phyloP scores from a whole-genome alignment of 1,284 basidiomycete genomes.

The Uromyces viciae-fabae region DNA sequence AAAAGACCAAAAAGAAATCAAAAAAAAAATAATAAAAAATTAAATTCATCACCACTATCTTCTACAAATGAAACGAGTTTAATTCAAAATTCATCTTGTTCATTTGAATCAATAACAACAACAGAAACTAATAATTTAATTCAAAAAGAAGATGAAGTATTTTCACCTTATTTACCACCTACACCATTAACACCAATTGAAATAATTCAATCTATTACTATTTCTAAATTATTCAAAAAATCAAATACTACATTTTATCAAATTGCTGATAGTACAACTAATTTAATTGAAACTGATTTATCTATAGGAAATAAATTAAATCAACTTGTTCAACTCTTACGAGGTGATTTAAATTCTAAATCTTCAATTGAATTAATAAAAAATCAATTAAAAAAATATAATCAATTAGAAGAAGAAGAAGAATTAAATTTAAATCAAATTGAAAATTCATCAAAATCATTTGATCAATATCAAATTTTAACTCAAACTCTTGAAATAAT shows the following conservation, averaged over 20 bases:
- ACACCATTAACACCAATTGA: constrained; percentile 30
- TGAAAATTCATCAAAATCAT: neutral
- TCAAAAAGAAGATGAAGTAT: too few species aligned
- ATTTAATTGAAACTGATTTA: constrained; percentile 22
- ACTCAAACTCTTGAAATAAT: constrained; percentile 9
- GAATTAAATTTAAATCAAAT: neutral
- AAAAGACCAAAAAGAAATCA: neutral
- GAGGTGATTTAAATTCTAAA: constrained; percentile 24
- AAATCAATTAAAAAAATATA: neutral
- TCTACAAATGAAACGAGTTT: neutral
- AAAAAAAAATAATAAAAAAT: neutral
- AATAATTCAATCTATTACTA: constrained; percentile 20
- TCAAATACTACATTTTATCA: constrained; percentile 21
- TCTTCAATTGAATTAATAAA: constrained; percentile 15
- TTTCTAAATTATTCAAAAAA: constrained; percentile 14
- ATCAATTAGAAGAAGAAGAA: neutral
- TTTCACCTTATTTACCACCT: constrained; percentile 19
- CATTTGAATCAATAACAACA: neutral
- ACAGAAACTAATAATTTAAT: neutral
- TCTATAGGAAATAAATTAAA: neutral
- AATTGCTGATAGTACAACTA: constrained; percentile 30
- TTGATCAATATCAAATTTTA: constrained; percentile 19
- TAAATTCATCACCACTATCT: neutral
- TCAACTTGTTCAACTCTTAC: constrained; percentile 17
- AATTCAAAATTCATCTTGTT: too few species aligned